Conservation (phyloP, 2,329 filamentous ascomycete species). For the Cercospora sp. region DNA sequence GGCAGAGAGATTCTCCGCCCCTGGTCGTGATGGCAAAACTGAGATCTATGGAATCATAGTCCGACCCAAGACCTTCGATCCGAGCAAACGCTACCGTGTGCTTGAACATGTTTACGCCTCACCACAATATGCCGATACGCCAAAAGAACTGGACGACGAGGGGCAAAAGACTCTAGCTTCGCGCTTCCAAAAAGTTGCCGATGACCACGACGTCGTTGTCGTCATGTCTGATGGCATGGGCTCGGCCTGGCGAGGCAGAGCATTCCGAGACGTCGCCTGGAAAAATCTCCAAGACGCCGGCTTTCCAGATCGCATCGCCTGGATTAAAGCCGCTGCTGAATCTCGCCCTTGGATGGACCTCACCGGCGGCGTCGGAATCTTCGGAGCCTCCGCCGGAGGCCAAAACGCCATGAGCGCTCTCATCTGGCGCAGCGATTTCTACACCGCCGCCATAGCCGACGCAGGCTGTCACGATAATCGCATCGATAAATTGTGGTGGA, state of each 20-base stretch:
- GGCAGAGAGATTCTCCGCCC: constrained; percentile 11
- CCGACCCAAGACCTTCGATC: constrained; percentile 5
- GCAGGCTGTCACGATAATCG: constrained; percentile 16
- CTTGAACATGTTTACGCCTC: constrained; percentile 10
- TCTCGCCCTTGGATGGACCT: constrained; percentile 14
- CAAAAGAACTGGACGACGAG: background rate
- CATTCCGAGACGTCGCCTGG: constrained; percentile 7
- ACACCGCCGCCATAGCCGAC: constrained; percentile 12
- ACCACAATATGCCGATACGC: background rate
- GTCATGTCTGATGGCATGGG: constrained; percentile 15
- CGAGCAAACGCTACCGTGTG: constrained; percentile 6
- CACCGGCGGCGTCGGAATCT: constrained; percentile 5
- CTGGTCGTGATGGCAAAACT: constrained; percentile 10
- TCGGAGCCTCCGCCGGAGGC: constrained; percentile 8
- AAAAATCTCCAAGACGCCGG: constrained; percentile 13
- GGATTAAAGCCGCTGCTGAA: constrained; percentile 16
- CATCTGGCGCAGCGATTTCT: constrained; percentile 16
- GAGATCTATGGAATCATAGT: constrained; percentile 13
- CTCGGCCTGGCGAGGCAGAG: constrained; percentile 13
- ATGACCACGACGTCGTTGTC: constrained; percentile 11
- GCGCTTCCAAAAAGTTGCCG: constrained; percentile 1
- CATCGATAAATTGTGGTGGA: constrained; percentile 14
- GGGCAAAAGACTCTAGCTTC: background rate
- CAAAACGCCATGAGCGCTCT: constrained; percentile 11
- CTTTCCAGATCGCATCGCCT: constrained; percentile 13